Conservation (phyloP, 2,329 filamentous ascomycete genomes). For the Alternaria ventricosa region DNA sequence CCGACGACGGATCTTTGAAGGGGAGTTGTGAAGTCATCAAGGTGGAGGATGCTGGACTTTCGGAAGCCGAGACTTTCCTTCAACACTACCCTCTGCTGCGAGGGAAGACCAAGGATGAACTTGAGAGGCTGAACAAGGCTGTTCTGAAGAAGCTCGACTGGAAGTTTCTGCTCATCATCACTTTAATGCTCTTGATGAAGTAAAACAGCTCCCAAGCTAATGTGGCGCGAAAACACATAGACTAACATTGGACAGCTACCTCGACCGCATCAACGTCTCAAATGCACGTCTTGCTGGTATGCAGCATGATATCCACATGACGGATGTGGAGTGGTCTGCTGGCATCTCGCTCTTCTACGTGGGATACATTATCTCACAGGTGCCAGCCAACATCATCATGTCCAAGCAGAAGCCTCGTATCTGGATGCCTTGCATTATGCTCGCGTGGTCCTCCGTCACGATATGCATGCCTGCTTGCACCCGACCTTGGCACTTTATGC, state of each 20-base stretch:
- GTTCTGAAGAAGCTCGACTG: conserved; percentile 37
- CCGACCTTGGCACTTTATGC: conserved; percentile 39
- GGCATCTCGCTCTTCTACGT: conserved; percentile 56
- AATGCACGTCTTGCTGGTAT: conserved; percentile 51
- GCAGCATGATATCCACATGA: conserved; percentile 45
- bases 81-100: background rate
- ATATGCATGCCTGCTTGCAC: conserved; percentile 53
- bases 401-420: conserved; percentile 46
- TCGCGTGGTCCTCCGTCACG: conserved; percentile 52
- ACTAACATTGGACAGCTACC: conserved; percentile 36
- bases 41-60: background rate
- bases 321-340: conserved; percentile 45
- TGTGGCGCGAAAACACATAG: background rate
- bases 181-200: conserved; percentile 44
- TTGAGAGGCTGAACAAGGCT: conserved; percentile 31
- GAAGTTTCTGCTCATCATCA: conserved; percentile 40
- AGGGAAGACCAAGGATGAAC: conserved; percentile 17
- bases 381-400: conserved; percentile 57
- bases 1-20: background rate
- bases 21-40: background rate
- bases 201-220: conserved; percentile 3
- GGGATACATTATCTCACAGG: conserved; percentile 55
- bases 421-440: conserved; percentile 49
- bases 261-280: conserved; percentile 52
- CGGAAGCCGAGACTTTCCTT: background rate